Evolutionary conservation across 805 yeast species (phyloP), one percentile per base, ranked within the genome.

Genomic region (Candida ovalis): DNA sequence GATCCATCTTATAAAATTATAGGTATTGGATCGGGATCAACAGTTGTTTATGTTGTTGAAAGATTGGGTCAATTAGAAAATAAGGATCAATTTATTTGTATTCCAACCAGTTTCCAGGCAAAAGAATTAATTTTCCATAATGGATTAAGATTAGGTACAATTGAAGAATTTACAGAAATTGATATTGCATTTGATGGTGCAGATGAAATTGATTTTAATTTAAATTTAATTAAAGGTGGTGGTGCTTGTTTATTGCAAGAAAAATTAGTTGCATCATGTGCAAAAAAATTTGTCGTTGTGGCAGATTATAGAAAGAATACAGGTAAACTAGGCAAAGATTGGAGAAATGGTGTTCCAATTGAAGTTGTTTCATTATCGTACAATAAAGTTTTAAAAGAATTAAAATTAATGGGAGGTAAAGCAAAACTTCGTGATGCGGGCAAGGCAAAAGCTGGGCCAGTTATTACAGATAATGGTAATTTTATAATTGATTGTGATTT

Each of bases 151-250:
- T 73, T 91, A 52, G 96, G 96, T 1, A 73, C 85, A 12, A 80
- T 94, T 50, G 97, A 92, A 60, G 90, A 89, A 72, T 82, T 71
- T 52, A 87, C 94, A 2, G 76, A 77, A 23, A 71, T 94, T 40
- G 99, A 94, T 64, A 81, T 94, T 57, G 96, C 97, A 1, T 92
- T 94, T 65, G 99, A 94, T 68, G 99, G 99, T 37, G 98, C 99
- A 2, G 99, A 94, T 68, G 99, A 94, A 69, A 91, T 91, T 47
- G 98, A 92, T 67, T 62, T 78, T 2, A 63, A 74, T 19, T 75
- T 94, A 58, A 88, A 91, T 64, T 82, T 91, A 60, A 94, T 94
- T 66, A 94, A 94, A 70, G 99, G 99, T 56, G 99, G 99, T 42
- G 99, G 99, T 28, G 99, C 97, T 1, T 94, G 99, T 67, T 74